These are phyloP conservation scores for Ceratocystis huliohia DNA, from an alignment of 2,329 filamentous ascomycete genomes.

Conservation along the genomic window DNA sequence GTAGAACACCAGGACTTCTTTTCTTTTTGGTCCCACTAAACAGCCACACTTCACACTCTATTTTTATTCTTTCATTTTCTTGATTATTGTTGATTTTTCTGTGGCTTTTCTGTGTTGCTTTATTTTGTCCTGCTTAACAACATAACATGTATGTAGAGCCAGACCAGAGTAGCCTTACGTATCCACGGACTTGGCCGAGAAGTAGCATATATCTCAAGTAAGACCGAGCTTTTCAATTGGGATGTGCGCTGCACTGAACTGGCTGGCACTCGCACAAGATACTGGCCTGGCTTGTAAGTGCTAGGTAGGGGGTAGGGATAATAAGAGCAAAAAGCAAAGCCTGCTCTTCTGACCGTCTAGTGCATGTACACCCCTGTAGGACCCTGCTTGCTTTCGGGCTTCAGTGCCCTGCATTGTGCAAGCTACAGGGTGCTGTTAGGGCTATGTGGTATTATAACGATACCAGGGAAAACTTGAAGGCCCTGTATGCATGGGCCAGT, in stretches of 20 bases:
- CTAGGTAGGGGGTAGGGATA: not conserved
- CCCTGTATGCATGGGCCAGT: slow-evolving; percentile 4
- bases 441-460: too few species aligned
- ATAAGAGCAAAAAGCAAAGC: too few species aligned
- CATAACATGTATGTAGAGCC: not conserved
- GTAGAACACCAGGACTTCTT: too few species aligned
- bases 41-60: too few species aligned
- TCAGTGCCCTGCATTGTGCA: too few species aligned
- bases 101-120: not conserved
- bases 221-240: slow-evolving; percentile 9
- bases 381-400: too few species aligned
- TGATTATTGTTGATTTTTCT: too few species aligned
- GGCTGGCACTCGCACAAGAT: not conserved
- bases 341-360: too few species aligned
- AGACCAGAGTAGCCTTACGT: not conserved
- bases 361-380: too few species aligned
- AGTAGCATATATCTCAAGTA: slow-evolving; percentile 9
- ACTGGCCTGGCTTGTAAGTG: not conserved
- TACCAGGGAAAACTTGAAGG: not conserved
- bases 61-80: too few species aligned
- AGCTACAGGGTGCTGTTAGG: too few species aligned
- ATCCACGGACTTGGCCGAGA: slow-evolving; percentile 8
- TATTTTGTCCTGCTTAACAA: not conserved
- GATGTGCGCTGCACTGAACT: not conserved
- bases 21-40: too few species aligned